A percentile compares a stretch with the other conserved stretches of the same genome.
Evolutionary conservation across 2,329 filamentous ascomycete species (phyloP).

Genomic region (Ophiostoma ulmi): DNA sequence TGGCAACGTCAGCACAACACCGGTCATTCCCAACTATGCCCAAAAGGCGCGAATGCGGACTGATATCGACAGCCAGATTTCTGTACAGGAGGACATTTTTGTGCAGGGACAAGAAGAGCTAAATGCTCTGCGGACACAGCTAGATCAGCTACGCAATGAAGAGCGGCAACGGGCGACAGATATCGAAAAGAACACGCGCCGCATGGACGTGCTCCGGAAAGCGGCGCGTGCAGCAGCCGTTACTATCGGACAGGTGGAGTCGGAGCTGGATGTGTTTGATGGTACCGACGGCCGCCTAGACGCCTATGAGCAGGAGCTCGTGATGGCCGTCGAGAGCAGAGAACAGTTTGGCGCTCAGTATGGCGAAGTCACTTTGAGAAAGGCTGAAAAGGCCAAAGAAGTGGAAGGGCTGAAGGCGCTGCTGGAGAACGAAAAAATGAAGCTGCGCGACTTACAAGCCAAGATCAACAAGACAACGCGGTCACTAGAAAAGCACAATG

Average conservation of each 20-base stretch:
- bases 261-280: slow-evolving; percentile 61
- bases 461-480: slow-evolving; percentile 24
- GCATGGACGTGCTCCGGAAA: slow-evolving; percentile 43
- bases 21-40: slow-evolving; percentile 44
- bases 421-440: background rate
- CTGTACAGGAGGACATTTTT: slow-evolving; percentile 45
- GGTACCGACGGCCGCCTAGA: slow-evolving; percentile 64
- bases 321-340: slow-evolving; percentile 43
- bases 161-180: slow-evolving; percentile 47
- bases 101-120: slow-evolving; percentile 53
- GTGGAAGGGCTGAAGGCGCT: slow-evolving; percentile 40
- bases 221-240: slow-evolving; percentile 57
- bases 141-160: slow-evolving; percentile 44
- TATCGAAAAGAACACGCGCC: slow-evolving; percentile 45
- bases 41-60: slow-evolving; percentile 70
- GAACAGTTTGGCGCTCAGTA: slow-evolving; percentile 52
- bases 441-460: background rate
- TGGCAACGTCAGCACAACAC: slow-evolving; percentile 34
- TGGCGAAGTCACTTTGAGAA: slow-evolving; percentile 47
- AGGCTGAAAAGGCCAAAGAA: slow-evolving; percentile 44
- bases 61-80: slow-evolving; percentile 63
- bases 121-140: slow-evolving; percentile 46
- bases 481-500: slow-evolving; percentile 29
- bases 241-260: slow-evolving; percentile 47
- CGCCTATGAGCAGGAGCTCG: slow-evolving; percentile 53